Conservation (phyloP, 208 protist species). For the Acanthamoeba castellanii region DNA sequence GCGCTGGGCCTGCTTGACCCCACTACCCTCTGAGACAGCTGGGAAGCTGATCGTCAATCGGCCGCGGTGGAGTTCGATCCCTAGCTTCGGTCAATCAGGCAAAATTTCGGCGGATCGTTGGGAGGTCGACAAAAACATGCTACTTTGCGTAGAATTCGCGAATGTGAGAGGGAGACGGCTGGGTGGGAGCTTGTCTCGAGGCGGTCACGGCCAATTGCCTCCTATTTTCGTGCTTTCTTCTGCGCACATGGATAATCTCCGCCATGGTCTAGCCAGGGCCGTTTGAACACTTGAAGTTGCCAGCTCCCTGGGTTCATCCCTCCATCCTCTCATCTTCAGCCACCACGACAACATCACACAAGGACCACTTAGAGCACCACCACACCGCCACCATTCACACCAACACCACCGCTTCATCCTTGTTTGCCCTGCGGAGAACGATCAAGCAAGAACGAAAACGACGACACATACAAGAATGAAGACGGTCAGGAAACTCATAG, state of each 20-base stretch:
- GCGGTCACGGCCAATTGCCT: no score
- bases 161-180: background rate
- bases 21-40: no score
- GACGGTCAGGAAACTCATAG: background rate
- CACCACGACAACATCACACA: background rate
- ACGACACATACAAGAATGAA: background rate
- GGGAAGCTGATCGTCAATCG: background rate
- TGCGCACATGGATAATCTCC: no score
- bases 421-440: no score
- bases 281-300: background rate
- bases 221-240: no score
- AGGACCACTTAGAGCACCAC: background rate
- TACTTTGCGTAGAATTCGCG: background rate
- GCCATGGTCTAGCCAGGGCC: no score
- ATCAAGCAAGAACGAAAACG: background rate
- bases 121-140: background rate
- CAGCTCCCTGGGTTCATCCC: no score
- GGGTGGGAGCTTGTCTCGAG: no score
- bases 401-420: no score
- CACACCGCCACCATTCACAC: background rate
- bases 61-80: background rate
- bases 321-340: background rate
- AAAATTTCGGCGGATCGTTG: background rate
- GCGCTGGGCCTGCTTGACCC: background rate
- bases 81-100: background rate